Evolutionary conservation across 1,284 basidiomycete genomes (phyloP), one percentile per base, ranked within the genome.

Genomic region (Inonotus hispidus): DNA sequence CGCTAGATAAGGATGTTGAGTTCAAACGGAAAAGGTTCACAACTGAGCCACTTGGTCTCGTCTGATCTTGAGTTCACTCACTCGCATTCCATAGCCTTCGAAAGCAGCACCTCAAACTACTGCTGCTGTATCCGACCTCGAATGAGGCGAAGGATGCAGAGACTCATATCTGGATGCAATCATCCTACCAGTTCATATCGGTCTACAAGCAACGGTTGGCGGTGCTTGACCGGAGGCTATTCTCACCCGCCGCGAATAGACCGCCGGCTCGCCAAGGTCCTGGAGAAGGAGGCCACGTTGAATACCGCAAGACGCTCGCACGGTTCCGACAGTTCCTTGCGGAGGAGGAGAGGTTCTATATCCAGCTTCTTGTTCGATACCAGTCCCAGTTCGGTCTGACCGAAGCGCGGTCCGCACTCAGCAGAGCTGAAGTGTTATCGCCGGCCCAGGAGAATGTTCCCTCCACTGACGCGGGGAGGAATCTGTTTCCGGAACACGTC

Each of bases 291-390:
- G 76, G 82, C 59, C 84, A 84, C 11, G 88, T 92, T 50, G 92
- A 95, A 70, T 79, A 92, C 67, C 85, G 93, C 67, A 95, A 92
- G 69, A 81, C 93, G 25, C 74, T 93, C n/a, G 87, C 92, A 57
- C 84, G 90, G 45, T 97, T 97, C 75, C 82, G 89, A 47, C 85
- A 92, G 67, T 95, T 94, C 67, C 82, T 98, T 11, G 80, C 84
- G 0, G 84, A 89, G 39, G 95, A 98, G 71, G 90, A 94, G 71
- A 87, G 85, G 65, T 96, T 95, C 72, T 98, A 93, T 86, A 82
- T 81, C 19, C 82, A 85, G 59, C 79, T 97, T 19, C 79, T 93
- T 55, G 74, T 84, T 29, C 83, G 92, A 37, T 77, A 93, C 63
- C 84, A 85, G 45, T 79, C 82, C 45, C 80, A 87, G 21, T 93